Percentiles rank a stretch among this genome's conserved stretches.
These are phyloP conservation scores for Aspergillus carlsbadensis DNA, from an alignment of 495 filamentous ascomycete genomes.

Conservation along the genomic window DNA sequence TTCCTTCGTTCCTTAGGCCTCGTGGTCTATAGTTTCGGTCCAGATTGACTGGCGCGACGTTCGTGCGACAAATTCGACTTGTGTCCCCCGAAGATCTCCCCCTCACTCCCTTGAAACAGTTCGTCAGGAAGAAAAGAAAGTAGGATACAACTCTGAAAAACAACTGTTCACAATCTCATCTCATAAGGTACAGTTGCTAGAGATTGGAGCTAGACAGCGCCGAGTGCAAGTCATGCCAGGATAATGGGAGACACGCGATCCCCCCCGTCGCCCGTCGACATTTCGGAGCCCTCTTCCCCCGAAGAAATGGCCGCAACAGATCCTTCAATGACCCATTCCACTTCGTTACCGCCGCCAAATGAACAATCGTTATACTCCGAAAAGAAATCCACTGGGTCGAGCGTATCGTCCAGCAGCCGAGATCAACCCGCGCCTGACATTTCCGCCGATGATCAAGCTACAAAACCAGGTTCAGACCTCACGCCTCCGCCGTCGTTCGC, in stretches of 20 bases:
- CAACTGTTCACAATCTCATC: neutral
- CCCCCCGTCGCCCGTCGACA: conserved; percentile 32
- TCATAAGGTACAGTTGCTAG: neutral
- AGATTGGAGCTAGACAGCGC: neutral
- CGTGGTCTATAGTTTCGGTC: conserved; percentile 5
- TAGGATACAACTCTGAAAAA: neutral
- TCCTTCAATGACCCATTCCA: conserved; percentile 28
- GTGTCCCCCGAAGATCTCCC: conserved; percentile 2
- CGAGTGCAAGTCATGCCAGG: conserved; percentile 39
- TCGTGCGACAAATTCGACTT: conserved; percentile 17
- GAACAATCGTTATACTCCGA: conserved; percentile 27
- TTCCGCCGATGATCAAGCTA: conserved; percentile 13
- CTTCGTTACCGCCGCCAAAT: conserved; percentile 29
- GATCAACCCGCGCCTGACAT: conserved; percentile 23
- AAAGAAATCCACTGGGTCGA: conserved; percentile 29
- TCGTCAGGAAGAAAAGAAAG: neutral
- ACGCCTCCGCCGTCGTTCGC: conserved; percentile 4
- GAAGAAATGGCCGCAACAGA: conserved; percentile 28
- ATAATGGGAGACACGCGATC: conserved; percentile 41
- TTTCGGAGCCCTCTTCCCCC: conserved; percentile 31
- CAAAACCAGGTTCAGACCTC: conserved; percentile 12
- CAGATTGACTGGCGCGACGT: conserved; percentile 11
- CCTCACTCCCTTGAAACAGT: conserved; percentile 9
- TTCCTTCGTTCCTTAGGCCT: conserved; percentile 10
- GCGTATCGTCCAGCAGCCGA: conserved; percentile 24